phyloP scores from a whole-genome alignment of 306 rosid species.

The Psophocarpus tetragonolobus region DNA sequence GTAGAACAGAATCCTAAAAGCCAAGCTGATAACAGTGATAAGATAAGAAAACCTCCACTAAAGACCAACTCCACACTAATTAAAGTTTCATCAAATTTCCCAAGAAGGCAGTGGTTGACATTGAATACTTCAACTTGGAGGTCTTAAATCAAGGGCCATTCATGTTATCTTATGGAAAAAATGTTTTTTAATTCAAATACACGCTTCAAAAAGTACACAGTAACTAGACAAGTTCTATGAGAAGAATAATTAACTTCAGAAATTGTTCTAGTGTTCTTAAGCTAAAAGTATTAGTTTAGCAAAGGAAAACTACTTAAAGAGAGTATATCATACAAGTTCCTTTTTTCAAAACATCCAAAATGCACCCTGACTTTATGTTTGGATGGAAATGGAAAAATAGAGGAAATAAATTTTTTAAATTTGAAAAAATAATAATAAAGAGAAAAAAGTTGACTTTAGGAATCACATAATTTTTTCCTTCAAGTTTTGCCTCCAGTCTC shows the following conservation, averaged over 20 bases:
- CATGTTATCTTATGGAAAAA: not conserved
- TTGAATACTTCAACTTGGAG: not conserved
- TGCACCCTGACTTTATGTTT: not conserved
- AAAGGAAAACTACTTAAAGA: not conserved
- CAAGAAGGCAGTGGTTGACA: not conserved
- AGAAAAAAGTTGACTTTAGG: not conserved
- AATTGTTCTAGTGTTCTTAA: not conserved
- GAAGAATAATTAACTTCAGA: not conserved
- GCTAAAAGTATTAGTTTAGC: not conserved
- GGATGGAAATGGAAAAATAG: not conserved
- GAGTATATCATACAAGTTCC: not conserved
- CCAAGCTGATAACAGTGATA: not conserved
- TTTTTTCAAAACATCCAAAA: not conserved
- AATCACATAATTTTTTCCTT: not conserved
- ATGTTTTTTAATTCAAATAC: not conserved
- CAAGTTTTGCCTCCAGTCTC: not conserved
- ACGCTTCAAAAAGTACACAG: not conserved
- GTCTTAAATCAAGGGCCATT: not conserved
- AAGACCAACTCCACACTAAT: not conserved
- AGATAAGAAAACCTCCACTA: not conserved
- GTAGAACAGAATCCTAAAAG: constrained; percentile 17
- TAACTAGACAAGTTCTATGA: not conserved
- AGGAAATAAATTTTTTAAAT: not conserved
- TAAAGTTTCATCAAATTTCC: not conserved
- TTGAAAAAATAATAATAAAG: not conserved